Conservation (phyloP, 257 asterid genomes). For the Gentiana macrophylla region DNA sequence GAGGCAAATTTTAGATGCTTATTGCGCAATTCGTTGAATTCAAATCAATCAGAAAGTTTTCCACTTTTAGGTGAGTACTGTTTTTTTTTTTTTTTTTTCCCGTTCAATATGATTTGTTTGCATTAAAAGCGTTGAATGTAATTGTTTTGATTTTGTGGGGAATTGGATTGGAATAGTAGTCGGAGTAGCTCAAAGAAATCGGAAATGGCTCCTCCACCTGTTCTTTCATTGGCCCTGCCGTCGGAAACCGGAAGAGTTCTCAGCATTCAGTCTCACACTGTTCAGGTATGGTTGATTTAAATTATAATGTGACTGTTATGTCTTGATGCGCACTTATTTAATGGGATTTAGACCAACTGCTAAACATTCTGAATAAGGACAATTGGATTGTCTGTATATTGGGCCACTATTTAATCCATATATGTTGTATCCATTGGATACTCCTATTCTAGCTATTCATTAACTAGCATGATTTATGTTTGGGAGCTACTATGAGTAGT, state of each 20-base stretch:
- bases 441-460: too few relatives aligned
- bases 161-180: conserved; percentile 20
- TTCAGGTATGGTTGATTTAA: conserved; percentile 44
- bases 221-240: conserved; percentile 77
- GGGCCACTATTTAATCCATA: too few relatives aligned
- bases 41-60: conserved; percentile 18
- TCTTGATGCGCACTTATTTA: background rate
- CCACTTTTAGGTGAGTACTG: conserved; percentile 27
- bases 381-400: too few relatives aligned
- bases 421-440: too few relatives aligned
- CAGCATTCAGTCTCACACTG: conserved; percentile 95
- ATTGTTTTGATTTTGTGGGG: background rate
- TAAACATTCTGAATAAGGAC: too few relatives aligned
- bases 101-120: background rate
- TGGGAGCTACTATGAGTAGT: too few relatives aligned
- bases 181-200: conserved; percentile 22
- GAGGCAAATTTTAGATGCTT: background rate
- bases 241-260: conserved; percentile 89
- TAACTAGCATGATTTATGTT: too few relatives aligned
- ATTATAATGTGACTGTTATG: background rate
- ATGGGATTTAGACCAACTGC: too few relatives aligned
- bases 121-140: background rate
- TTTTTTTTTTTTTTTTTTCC: background rate
- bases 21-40: conserved; percentile 9
- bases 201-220: conserved; percentile 77